Percentiles rank a stretch among this genome's conserved stretches.
phyloP scores from a whole-genome alignment of 192 early-diverging fungal species.

The Rhizoclosmatium sp. region DNA sequence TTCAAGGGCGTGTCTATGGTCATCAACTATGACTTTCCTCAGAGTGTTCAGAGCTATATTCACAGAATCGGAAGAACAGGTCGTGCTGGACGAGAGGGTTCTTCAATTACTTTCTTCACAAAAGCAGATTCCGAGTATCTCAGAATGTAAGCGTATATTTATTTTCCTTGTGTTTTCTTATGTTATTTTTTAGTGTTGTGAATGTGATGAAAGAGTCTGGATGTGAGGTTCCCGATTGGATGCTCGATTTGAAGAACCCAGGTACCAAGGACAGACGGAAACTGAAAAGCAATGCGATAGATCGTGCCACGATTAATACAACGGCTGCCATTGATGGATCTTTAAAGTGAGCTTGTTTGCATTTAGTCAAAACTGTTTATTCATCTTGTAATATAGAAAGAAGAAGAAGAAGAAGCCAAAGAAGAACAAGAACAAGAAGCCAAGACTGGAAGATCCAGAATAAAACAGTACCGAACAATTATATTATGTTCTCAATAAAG shows the following conservation, averaged over 20 bases:
- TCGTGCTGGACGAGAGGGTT: conserved; percentile 89
- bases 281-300: conserved; percentile 74
- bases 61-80: conserved; percentile 98
- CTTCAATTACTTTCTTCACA: conserved; percentile 95
- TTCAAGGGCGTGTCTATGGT: conserved; percentile 97
- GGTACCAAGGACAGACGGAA: conserved; percentile 51
- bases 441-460: not conserved
- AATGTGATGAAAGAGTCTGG: conserved; percentile 97
- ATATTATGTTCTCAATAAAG: no score
- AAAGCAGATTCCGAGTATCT: conserved; percentile 88
- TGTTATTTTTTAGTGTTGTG: conserved; percentile 70
- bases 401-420: conserved; percentile 45
- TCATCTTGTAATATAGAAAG: conserved; percentile 36
- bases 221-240: conserved; percentile 98
- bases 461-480: no score
- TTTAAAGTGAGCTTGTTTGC: conserved; percentile 61
- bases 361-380: not conserved
- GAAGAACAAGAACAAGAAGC: conserved; percentile 11
- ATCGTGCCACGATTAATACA: conserved; percentile 79
- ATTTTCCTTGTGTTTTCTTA: conserved; percentile 15
- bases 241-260: conserved; percentile 87
- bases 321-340: conserved; percentile 79
- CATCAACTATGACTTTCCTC: conserved; percentile 99
- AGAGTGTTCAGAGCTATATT: conserved; percentile 90
- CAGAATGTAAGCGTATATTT: conserved; percentile 60